Base-by-base conservation (phyloP, 441 rosid species). In the Erodium moschatum region DNA sequence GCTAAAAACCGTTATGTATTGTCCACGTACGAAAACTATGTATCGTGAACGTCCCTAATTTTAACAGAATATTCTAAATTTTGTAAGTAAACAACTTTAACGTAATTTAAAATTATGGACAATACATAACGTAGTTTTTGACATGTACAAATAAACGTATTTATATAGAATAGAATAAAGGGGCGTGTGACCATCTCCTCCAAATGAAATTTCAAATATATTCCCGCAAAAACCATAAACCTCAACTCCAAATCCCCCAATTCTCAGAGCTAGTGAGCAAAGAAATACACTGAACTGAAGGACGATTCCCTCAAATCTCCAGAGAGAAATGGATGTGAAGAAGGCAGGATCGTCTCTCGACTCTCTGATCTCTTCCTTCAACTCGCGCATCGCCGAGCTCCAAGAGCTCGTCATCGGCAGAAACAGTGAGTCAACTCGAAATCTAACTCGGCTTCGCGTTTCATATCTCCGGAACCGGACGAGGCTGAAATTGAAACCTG, bases 381-480 rank as follows among this genome's bases (percentile, higher is more conserved):
- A 86, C 71, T 70, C 87, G 72, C 87, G 93, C 21, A 85, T 91
- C 68, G 72, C 85, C 18, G 90, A 88, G 80, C 83, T 91, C 19
- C 93, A 93, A 70, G 90, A 91, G 72, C 93, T 93, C 83, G 95
- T 89, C 18, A 88, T 93, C 73, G 97, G 83, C 40, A 78, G 96
- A 16, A 91, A 93, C 90, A 88, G 95, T 91, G 79, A 86, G 97
- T 79, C 54, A 24, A 70, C 46, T 73, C 66, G 21, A 24, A 71
- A 15, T 64, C 52, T 65, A 3, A 38, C 40, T 66, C 19, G 7
- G 0, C 16, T 5, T n/a, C 48, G 48, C 12, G 11, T 7, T 42
- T 42, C 12, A 42, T 42, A 7, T 42, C 11, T 1, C 12, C 8
- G 10, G 48, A 42, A 42, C 11, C 10, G 48, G 48, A 44, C 4